These are phyloP conservation scores for Pythium myriotylum DNA, from an alignment of 352 stramenopile genomes.

Conservation along the genomic window DNA sequence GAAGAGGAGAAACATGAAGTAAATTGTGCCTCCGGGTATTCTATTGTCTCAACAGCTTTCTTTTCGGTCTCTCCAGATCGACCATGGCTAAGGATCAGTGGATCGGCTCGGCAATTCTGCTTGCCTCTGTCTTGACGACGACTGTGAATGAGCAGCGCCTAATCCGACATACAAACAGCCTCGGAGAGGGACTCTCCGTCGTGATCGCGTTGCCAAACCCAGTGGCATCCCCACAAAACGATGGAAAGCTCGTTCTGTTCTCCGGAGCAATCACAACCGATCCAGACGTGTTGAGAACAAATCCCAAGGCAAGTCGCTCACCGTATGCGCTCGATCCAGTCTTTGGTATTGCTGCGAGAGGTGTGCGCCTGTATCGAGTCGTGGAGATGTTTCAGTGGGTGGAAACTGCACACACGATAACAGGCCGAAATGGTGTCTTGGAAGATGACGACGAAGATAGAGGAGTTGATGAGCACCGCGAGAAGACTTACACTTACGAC, in stretches of 20 bases:
- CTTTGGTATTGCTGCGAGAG: slow-evolving; percentile 70
- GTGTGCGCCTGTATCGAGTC: slow-evolving; percentile 57
- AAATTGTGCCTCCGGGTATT: slow-evolving; percentile 5
- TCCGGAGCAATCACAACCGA: slow-evolving; percentile 45
- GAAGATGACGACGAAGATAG: slow-evolving; percentile 44
- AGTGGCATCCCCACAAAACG: slow-evolving; percentile 13
- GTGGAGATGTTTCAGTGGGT: slow-evolving; percentile 88
- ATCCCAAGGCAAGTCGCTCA: slow-evolving; percentile 23
- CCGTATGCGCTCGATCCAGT: slow-evolving; percentile 58
- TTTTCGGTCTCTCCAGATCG: neutral
- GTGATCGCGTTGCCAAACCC: slow-evolving; percentile 29
- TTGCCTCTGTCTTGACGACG: slow-evolving; percentile 54
- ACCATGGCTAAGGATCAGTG: slow-evolving; percentile 43
- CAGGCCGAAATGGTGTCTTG: slow-evolving; percentile 24
- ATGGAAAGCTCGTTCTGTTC: slow-evolving; percentile 34
- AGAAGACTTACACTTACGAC: slow-evolving; percentile 77
- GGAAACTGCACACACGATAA: slow-evolving; percentile 63
- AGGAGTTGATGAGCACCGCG: slow-evolving; percentile 49
- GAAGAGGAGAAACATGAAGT: too few species aligned
- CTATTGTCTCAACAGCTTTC: slow-evolving; percentile 1
- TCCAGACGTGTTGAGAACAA: slow-evolving; percentile 16
- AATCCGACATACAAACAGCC: slow-evolving; percentile 45
- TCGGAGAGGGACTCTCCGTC: slow-evolving; percentile 49
- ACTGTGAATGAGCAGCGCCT: slow-evolving; percentile 56
- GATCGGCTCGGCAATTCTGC: slow-evolving; percentile 52